These are phyloP conservation scores for Penicillium malachiteum DNA, from an alignment of 495 filamentous ascomycete genomes.

Conservation along the genomic window DNA sequence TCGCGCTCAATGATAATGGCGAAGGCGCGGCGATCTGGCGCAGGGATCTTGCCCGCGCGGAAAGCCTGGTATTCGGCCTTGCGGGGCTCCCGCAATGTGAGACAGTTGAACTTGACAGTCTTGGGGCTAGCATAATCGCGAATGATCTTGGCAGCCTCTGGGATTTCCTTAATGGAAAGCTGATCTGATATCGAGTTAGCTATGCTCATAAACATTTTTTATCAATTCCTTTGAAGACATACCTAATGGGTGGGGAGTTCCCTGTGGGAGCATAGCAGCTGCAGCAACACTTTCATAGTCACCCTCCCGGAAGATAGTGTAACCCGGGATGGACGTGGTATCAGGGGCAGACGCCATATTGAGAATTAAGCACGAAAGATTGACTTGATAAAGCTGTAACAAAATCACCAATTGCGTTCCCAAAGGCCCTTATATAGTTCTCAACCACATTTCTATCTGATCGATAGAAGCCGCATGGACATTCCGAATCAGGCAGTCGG, in stretches of 20 bases:
- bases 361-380: slow-evolving; percentile 6
- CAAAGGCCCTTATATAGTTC: slow-evolving; percentile 19
- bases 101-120: slow-evolving; percentile 74
- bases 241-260: slow-evolving; percentile 34
- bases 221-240: background rate
- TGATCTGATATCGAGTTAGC: slow-evolving; percentile 20
- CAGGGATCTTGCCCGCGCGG: slow-evolving; percentile 55
- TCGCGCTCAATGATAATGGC: slow-evolving; percentile 36
- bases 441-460: slow-evolving; percentile 12
- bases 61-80: slow-evolving; percentile 78
- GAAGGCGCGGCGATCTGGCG: slow-evolving; percentile 31
- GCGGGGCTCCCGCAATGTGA: slow-evolving; percentile 74
- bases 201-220: too few relatives aligned
- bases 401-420: slow-evolving; percentile 1
- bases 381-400: slow-evolving; percentile 14
- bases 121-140: slow-evolving; percentile 33
- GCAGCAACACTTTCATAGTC: slow-evolving; percentile 37
- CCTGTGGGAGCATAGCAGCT: slow-evolving; percentile 28
- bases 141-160: slow-evolving; percentile 29
- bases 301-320: slow-evolving; percentile 36
- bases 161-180: slow-evolving; percentile 35
- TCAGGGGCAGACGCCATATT: slow-evolving; percentile 35
- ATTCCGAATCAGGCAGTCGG: slow-evolving; percentile 22
- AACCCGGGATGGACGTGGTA: slow-evolving; percentile 37
- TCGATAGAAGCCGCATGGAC: slow-evolving; percentile 26